Conservation (phyloP, 306 rosid species). For the Vigna trinervia region DNA sequence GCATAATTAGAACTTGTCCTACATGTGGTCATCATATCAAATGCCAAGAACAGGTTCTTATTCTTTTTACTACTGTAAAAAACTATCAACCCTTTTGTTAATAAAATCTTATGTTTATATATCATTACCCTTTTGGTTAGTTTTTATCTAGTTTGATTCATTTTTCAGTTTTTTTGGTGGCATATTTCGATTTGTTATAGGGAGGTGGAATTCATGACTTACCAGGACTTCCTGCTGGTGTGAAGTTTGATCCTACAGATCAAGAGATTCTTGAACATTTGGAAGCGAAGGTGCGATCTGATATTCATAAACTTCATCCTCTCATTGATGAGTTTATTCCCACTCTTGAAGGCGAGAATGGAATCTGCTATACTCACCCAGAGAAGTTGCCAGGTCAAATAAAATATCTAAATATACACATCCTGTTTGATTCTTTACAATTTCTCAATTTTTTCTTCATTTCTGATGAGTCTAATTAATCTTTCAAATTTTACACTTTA, state of each 20-base stretch:
- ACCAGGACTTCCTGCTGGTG: constrained; percentile 81
- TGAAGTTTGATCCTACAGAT: constrained; percentile 86
- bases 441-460: constrained; percentile 9
- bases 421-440: not conserved
- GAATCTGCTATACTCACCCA: constrained; percentile 84
- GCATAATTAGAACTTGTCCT: constrained; percentile 64
- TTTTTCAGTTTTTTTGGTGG: not conserved
- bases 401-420: not conserved
- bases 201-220: constrained; percentile 64
- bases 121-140: not conserved
- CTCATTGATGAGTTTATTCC: constrained; percentile 79
- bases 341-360: constrained; percentile 75
- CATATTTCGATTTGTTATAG: constrained; percentile 18
- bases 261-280: constrained; percentile 77
- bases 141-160: not conserved
- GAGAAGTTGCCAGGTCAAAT: constrained; percentile 70
- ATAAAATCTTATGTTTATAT: not conserved
- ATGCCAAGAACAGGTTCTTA: constrained; percentile 66
- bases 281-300: constrained; percentile 72
- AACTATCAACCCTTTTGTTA: not conserved
- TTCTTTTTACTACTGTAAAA: not conserved
- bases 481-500: not conserved
- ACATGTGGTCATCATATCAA: constrained; percentile 79
- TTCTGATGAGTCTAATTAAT: not conserved
- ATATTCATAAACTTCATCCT: constrained; percentile 69